Evolutionary conservation across 345 rosid species (phyloP), one percentile per base, ranked within the genome.

Genomic region (Capsella bursapastoris): DNA sequence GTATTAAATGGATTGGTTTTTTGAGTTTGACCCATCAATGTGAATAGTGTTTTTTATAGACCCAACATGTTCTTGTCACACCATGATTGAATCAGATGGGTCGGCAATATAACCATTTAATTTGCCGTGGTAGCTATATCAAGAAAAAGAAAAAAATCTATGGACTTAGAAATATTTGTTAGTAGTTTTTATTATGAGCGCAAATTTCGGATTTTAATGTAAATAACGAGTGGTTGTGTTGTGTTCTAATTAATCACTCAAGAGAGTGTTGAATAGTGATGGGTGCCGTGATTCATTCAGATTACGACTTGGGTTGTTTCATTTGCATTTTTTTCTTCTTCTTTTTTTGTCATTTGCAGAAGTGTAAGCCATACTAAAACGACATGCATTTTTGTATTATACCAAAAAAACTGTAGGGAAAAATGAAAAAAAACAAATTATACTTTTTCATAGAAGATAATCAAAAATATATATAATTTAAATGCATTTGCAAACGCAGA

Each of bases 51-150:
- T 65, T 35, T 57, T 65, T 35, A 73, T 73, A 57, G 71, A 66
- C 72, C 78, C 78, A 73, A 65, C 71, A 65, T 57, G 71, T 65
- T 73, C 48, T 65, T 65, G 71, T 65, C 71, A 73, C 71, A 35
- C 27, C 76, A 63, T 72, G 70, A 72, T 55, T 64, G 64, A 72
- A 32, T 64, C 12, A 32, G 70, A 32, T 53, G 77, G 57, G 64
- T 72, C 64, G 70, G 76, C 70, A 13, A 43, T 32, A 53, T 29
- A n/a, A 8, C 37, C 64, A 53, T 72, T 72, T 16, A 72, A 18
- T 63, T 62, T 41, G 52, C 52, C 2, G 4, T 62, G 52, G 45
- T 31, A 1, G 55, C 45, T 18, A 56, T 65, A 47, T 45, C 50
- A 22, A 22, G 25, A 22, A 22, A 22, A 22, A 22, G 25, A 22